phyloP scores from a whole-genome alignment of 306 rosid genomes.

The Boehmeria nivea region DNA sequence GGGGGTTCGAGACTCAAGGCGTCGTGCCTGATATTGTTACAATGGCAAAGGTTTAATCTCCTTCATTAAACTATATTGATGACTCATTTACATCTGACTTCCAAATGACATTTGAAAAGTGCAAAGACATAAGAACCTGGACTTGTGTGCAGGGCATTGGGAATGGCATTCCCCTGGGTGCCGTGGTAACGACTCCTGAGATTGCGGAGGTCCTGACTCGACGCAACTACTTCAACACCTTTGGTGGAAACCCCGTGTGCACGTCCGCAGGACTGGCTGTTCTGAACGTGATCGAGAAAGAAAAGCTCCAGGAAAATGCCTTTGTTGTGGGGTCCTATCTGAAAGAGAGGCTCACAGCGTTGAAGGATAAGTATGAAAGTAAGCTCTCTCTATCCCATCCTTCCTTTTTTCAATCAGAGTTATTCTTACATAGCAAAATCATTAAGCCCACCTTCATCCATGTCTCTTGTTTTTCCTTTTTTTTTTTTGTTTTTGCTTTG shows the following conservation, averaged over 20 bases:
- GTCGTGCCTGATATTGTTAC: constrained; percentile 95
- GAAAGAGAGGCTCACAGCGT: constrained; percentile 56
- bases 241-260: constrained; percentile 89
- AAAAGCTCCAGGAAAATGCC: constrained; percentile 84
- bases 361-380: constrained; percentile 78
- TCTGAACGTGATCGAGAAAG: constrained; percentile 76
- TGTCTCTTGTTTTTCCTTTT: not conserved
- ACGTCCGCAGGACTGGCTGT: constrained; percentile 94
- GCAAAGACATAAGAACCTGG: not conserved
- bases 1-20: constrained; percentile 93
- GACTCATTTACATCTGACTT: not conserved
- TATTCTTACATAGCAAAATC: too few relatives aligned
- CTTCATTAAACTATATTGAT: too few relatives aligned
- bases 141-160: constrained; percentile 65
- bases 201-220: constrained; percentile 72
- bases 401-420: too few relatives aligned
- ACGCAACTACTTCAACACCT: constrained; percentile 78
- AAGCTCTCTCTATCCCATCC: constrained; percentile 6
- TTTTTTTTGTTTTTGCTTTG: constrained; percentile 4
- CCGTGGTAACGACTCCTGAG: constrained; percentile 93
- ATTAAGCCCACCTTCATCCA: too few relatives aligned
- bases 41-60: constrained; percentile 66
- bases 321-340: constrained; percentile 59
- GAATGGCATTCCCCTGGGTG: constrained; percentile 97
- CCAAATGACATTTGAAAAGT: not conserved